Conservation (phyloP, 2,329 filamentous ascomycete species). For the Pseudogymnoascus sp. region DNA sequence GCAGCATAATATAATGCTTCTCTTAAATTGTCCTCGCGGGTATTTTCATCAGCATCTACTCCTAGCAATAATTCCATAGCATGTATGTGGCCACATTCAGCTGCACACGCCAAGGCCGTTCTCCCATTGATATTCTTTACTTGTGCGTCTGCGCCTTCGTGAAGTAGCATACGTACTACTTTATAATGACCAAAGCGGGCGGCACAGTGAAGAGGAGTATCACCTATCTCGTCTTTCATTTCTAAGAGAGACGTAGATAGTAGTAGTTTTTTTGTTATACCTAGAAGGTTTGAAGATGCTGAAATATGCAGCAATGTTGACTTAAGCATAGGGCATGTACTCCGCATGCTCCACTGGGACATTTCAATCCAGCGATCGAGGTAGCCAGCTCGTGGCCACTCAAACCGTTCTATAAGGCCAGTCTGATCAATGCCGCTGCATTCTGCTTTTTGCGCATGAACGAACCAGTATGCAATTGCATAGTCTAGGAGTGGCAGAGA, state of each 20-base stretch:
- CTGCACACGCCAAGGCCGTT: constrained; percentile 10
- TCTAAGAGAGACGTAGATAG: background rate
- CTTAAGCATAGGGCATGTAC: background rate
- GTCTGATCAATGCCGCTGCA: background rate
- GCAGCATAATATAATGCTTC: background rate
- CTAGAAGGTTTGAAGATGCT: constrained; percentile 14
- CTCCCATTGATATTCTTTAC: background rate
- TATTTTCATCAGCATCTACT: background rate
- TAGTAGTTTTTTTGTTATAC: background rate
- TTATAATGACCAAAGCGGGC: constrained; percentile 14
- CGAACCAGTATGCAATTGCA: constrained; percentile 13
- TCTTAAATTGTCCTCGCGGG: background rate
- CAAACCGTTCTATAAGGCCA: background rate
- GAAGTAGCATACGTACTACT: constrained; percentile 16
- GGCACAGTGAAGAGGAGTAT: constrained; percentile 17
- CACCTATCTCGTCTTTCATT: constrained; percentile 11
- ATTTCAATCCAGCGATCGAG: background rate
- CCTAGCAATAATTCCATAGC: background rate
- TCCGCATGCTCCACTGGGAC: background rate
- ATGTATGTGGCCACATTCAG: background rate
- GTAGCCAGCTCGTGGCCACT: background rate
- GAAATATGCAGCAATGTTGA: constrained; percentile 15
- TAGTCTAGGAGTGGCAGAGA: background rate
- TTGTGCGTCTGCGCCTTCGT: constrained; percentile 14
- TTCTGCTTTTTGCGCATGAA: constrained; percentile 15